phyloP scores from a whole-genome alignment of 306 rosid species.

The Quercus ilex region DNA sequence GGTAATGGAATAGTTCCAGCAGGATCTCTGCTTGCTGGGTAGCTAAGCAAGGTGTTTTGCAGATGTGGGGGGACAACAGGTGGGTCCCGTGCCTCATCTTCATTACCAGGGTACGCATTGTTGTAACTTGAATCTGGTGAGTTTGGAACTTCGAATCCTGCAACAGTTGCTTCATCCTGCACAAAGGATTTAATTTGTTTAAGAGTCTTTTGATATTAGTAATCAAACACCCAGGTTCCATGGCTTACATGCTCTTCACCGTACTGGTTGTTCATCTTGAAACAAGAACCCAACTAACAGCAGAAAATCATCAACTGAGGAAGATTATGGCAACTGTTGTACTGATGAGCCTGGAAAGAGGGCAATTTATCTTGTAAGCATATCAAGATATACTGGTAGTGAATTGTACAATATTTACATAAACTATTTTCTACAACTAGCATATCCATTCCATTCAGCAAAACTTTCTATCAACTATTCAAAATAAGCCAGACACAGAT shows the following conservation, averaged over 20 bases:
- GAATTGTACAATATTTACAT: not conserved
- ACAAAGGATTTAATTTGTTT: slow-evolving; percentile 22
- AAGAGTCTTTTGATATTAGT: slow-evolving; percentile 14
- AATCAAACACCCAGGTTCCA: slow-evolving; percentile 21
- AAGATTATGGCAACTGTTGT: slow-evolving; percentile 4
- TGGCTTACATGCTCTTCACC: slow-evolving; percentile 60
- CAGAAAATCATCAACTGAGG: slow-evolving; percentile 44
- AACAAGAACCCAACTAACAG: slow-evolving; percentile 22
- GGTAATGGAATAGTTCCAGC: slow-evolving; percentile 64
- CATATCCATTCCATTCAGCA: not conserved
- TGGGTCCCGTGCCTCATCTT: slow-evolving; percentile 90
- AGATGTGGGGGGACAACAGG: slow-evolving; percentile 78
- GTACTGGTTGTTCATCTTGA: slow-evolving; percentile 64
- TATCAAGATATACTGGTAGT: not conserved
- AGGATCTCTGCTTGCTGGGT: slow-evolving; percentile 51
- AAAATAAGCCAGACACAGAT: not conserved
- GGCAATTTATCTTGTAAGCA: slow-evolving; percentile 20
- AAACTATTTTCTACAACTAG: not conserved
- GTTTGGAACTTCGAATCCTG: slow-evolving; percentile 78
- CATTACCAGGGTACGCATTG: slow-evolving; percentile 60
- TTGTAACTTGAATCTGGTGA: slow-evolving; percentile 88
- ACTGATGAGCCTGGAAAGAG: slow-evolving; percentile 51
- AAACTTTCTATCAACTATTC: not conserved
- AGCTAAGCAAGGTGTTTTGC: slow-evolving; percentile 55
- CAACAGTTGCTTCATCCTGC: slow-evolving; percentile 75